Evolutionary conservation across 2,329 filamentous ascomycete species (phyloP).

Genomic region (Paecilomyces fulvus): DNA sequence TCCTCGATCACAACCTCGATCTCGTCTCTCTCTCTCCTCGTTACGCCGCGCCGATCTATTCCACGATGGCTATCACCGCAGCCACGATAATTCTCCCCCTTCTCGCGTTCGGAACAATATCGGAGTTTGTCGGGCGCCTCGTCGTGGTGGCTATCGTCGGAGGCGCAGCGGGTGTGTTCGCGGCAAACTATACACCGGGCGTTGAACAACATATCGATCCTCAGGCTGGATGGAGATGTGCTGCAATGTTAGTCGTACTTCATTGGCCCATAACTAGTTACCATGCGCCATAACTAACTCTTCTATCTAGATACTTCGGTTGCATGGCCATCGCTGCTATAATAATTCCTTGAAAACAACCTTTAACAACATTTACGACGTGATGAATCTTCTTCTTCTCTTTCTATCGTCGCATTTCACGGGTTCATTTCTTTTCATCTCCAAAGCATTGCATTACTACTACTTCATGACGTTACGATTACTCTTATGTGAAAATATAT

Average conservation of each 20-base stretch:
- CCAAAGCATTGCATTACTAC: background rate
- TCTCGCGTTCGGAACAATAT: constrained; percentile 50
- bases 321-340: constrained; percentile 32
- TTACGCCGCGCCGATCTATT: constrained; percentile 20
- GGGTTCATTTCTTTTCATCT: background rate
- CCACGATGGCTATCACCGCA: constrained; percentile 40
- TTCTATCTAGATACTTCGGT: constrained; percentile 26
- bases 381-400: background rate
- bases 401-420: background rate
- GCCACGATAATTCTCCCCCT: constrained; percentile 50
- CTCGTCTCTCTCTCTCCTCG: constrained; percentile 26
- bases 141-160: constrained; percentile 49
- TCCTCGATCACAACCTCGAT: constrained; percentile 45
- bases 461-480: background rate
- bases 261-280: background rate
- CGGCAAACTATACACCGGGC: constrained; percentile 27
- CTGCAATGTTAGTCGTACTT: constrained; percentile 24
- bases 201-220: constrained; percentile 28
- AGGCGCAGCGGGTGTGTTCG: constrained; percentile 35
- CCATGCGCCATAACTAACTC: background rate
- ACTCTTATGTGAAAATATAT: background rate
- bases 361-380: constrained; percentile 6
- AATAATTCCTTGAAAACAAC: constrained; percentile 22
- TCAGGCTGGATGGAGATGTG: constrained; percentile 32
- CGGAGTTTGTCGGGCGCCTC: constrained; percentile 50